Evolutionary conservation across 2,329 filamentous ascomycete genomes (phyloP), one percentile per base, ranked within the genome.

Genomic region (Fusarium annulatum): DNA sequence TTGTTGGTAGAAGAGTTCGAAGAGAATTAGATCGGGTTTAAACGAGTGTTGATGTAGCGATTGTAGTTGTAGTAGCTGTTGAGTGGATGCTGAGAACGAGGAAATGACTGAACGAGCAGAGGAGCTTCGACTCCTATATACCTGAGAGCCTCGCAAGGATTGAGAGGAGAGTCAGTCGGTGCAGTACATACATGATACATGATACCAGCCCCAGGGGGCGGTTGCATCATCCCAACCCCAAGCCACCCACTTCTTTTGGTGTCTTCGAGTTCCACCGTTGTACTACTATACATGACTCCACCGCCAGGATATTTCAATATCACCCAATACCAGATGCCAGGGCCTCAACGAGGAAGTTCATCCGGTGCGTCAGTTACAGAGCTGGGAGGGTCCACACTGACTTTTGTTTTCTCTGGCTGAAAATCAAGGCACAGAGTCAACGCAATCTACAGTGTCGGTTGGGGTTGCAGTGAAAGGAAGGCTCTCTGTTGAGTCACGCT

Each of bases 181-280:
- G 41, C 51, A 23, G 61, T 36, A 52, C 61, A 61, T 65, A 64
- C 58, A 61, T 60, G 28, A 26, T 43, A 28, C 68, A 71, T 71
- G 68, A 71, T 63, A 67, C 57, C 62, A 72, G 69, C 68, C 69
- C 69, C 71, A 58, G 71, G 71, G 71, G 71, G 71, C 71, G 71
- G 71, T 73, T 74, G 71, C 71, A 73, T 74, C 71, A 73, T 71
- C 71, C 71, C 58, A 73, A 73, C 62, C 58, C 64, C 68, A 70
- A 71, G 55, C 67, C 68, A 70, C 68, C 66, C 67, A 70, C 67
- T 69, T 60, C 46, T 63, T 69, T 45, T 53, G 46, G 51, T 55
- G 62, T 43, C 51, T 42, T 39, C 28, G 64, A 57, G 67, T 61
- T 52, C 63, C 63, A 67, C 63, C 41, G 33, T 48, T 60, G 46